A percentile compares a stretch with the other conserved stretches of the same genome.
These are phyloP conservation scores for Persicaria tinctoria DNA, from an alignment of 148 eudicot species.

Conservation along the genomic window DNA sequence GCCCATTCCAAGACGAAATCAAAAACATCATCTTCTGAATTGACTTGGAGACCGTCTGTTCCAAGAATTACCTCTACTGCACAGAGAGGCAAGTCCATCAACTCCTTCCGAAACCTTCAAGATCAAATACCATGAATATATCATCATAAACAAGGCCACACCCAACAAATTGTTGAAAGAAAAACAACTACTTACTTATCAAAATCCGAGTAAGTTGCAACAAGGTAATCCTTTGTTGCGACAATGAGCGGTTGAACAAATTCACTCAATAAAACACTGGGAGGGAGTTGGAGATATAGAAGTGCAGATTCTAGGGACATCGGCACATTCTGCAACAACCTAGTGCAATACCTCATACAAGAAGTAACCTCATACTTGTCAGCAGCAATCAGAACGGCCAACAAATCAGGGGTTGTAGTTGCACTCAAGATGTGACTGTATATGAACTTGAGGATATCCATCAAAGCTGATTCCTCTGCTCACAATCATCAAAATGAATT, in stretches of 20 bases:
- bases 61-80: conserved; percentile 69
- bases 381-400: conserved; percentile 70
- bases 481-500: background rate
- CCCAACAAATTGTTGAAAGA: background rate
- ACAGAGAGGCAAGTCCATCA: conserved; percentile 62
- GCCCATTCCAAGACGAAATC: conserved; percentile 77
- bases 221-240: conserved; percentile 64
- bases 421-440: conserved; percentile 49
- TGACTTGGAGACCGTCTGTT: conserved; percentile 76
- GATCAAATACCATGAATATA: too few relatives aligned
- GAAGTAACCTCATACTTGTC: conserved; percentile 81
- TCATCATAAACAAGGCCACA: background rate
- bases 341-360: conserved; percentile 64
- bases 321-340: conserved; percentile 43
- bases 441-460: conserved; percentile 76
- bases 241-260: conserved; percentile 72
- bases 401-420: conserved; percentile 46
- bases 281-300: conserved; percentile 63
- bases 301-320: conserved; percentile 73
- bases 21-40: conserved; percentile 77
- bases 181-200: conserved; percentile 38
- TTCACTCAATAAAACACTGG: conserved; percentile 63
- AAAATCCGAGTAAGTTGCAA: conserved; percentile 54
- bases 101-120: conserved; percentile 68
- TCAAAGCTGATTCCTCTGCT: conserved; percentile 71